These are phyloP conservation scores for Boletus barrowsii DNA, from an alignment of 768 basidiomycete genomes.

Conservation along the genomic window DNA sequence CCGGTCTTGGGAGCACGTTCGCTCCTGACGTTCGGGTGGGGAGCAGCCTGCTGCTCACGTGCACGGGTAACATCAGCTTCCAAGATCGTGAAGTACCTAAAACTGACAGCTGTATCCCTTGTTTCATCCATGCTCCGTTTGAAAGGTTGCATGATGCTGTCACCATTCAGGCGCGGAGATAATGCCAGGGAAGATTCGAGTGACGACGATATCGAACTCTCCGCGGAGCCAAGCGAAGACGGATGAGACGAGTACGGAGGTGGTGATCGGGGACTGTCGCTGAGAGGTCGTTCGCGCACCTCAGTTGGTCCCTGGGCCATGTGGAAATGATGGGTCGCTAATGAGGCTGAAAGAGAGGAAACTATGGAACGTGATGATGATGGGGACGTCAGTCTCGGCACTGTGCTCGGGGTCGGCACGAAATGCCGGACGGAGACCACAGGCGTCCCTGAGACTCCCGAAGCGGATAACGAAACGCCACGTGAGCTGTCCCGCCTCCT, in stretches of 20 bases:
- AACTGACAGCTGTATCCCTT: slow-evolving; percentile 45
- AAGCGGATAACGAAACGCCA: slow-evolving; percentile 16
- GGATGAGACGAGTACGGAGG: slow-evolving; percentile 37
- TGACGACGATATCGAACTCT: slow-evolving; percentile 20
- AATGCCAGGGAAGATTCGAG: slow-evolving; percentile 14
- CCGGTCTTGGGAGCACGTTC: slow-evolving; percentile 9
- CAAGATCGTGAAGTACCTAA: slow-evolving; percentile 44
- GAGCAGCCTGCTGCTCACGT: slow-evolving; percentile 16
- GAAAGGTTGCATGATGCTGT: slow-evolving; percentile 34
- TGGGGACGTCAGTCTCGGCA: slow-evolving; percentile 35
- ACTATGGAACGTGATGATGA: slow-evolving; percentile 39
- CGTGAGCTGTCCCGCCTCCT: slow-evolving; percentile 20
- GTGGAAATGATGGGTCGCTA: slow-evolving; percentile 55
- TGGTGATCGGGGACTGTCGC: slow-evolving; percentile 27
- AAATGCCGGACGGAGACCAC: slow-evolving; percentile 52
- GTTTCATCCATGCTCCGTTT: slow-evolving; percentile 47
- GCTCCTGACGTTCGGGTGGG: slow-evolving; percentile 6
- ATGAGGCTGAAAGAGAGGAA: slow-evolving; percentile 71
- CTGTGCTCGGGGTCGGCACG: slow-evolving; percentile 43
- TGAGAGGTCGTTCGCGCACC: slow-evolving; percentile 14
- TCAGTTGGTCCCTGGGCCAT: slow-evolving; percentile 24
- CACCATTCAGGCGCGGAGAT: slow-evolving; percentile 25
- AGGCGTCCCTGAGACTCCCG: slow-evolving; percentile 31
- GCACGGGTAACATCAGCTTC: slow-evolving; percentile 37
- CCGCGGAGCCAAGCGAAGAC: slow-evolving; percentile 28